Percentiles rank a stretch among this genome's conserved stretches.
Evolutionary conservation across 306 rosid genomes (phyloP).

Genomic region (Inga leiocalycina): DNA sequence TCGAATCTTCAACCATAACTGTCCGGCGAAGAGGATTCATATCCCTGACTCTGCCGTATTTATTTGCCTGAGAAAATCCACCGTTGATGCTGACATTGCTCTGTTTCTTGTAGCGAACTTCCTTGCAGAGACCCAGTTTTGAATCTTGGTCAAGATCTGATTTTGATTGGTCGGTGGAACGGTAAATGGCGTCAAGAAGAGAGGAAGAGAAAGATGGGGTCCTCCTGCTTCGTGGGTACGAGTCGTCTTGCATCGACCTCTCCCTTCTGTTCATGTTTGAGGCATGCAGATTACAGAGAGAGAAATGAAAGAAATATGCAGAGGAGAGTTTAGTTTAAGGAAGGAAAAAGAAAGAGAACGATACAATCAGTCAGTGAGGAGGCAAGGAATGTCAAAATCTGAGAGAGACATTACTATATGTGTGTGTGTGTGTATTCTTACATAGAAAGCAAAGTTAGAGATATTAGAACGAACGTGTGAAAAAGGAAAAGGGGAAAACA

Average conservation of each 20-base stretch:
- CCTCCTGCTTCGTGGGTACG: conserved; percentile 61
- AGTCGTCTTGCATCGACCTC: conserved; percentile 27
- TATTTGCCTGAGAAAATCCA: background rate
- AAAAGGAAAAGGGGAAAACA: conserved; percentile 12
- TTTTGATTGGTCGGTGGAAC: conserved; percentile 60
- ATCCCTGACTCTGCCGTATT: conserved; percentile 25
- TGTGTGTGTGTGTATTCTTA: background rate
- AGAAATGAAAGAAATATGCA: background rate
- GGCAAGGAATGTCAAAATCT: conserved; percentile 57
- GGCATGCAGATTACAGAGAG: conserved; percentile 7
- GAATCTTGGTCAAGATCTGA: conserved; percentile 41
- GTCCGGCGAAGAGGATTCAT: conserved; percentile 48
- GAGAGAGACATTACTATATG: conserved; percentile 2
- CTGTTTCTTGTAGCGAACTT: conserved; percentile 32
- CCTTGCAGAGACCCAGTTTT: conserved; percentile 27
- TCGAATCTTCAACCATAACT: conserved; percentile 64
- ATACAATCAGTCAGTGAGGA: background rate
- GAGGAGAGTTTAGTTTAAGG: conserved; percentile 26
- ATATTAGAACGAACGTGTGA: conserved; percentile 33
- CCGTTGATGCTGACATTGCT: conserved; percentile 4
- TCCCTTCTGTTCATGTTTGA: conserved; percentile 46
- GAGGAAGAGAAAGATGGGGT: conserved; percentile 73
- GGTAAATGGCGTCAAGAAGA: conserved; percentile 63
- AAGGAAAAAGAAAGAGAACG: conserved; percentile 28
- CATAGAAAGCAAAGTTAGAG: conserved; percentile 34